Conservation (phyloP, 202 grass and related monocot genomes). For the Digitaria exilis region DNA sequence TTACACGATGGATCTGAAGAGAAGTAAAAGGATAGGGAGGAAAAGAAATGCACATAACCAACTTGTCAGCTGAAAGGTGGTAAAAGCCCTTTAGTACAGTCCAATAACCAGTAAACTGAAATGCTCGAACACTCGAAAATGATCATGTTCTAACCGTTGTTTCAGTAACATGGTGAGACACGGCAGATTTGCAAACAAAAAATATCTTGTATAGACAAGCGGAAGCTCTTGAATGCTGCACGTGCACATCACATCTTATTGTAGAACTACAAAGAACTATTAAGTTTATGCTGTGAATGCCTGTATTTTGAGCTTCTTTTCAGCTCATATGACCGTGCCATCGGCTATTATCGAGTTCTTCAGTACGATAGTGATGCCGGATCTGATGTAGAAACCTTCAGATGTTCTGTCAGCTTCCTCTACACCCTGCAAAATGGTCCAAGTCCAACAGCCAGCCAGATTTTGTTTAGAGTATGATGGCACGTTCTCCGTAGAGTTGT, state of each 20-base stretch:
- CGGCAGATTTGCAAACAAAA: neutral
- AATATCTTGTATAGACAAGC: slow-evolving; percentile 15
- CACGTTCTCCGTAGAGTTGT: slow-evolving; percentile 9
- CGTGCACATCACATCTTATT: slow-evolving; percentile 44
- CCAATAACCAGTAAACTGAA: neutral
- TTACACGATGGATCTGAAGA: neutral
- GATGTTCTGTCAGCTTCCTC: slow-evolving; percentile 72
- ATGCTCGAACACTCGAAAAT: neutral
- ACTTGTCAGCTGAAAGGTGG: neutral
- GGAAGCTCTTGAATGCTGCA: slow-evolving; percentile 21
- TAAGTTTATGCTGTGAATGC: slow-evolving; percentile 22
- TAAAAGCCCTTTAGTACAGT: too few species aligned
- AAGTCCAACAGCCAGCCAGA: slow-evolving; percentile 23
- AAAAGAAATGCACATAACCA: neutral
- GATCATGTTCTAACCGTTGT: neutral
- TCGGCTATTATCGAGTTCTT: slow-evolving; percentile 82
- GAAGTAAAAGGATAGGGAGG: too few species aligned
- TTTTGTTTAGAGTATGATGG: neutral
- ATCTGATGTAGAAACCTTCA: slow-evolving; percentile 86
- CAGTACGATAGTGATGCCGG: slow-evolving; percentile 76
- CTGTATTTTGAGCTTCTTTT: neutral
- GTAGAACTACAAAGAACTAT: slow-evolving; percentile 28
- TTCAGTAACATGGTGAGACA: neutral
- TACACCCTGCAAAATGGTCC: slow-evolving; percentile 60
- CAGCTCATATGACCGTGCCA: slow-evolving; percentile 67